These are phyloP conservation scores for Diplotaxis tenuifolia DNA, from an alignment of 345 rosid species.

Conservation along the genomic window DNA sequence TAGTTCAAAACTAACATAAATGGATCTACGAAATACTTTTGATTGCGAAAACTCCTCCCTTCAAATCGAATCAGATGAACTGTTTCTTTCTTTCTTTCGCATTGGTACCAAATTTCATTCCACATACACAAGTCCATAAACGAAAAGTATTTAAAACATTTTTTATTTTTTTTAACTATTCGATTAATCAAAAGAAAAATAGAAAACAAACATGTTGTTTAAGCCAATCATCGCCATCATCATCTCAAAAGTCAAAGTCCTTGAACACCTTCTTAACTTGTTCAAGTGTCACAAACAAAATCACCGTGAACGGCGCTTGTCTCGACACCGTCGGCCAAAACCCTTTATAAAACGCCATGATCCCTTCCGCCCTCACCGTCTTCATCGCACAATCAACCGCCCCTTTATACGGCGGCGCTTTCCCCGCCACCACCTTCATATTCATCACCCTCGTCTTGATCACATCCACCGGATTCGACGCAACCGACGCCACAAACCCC, in stretches of 20 bases:
- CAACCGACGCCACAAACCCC: constrained; percentile 81
- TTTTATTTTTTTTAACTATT: background rate
- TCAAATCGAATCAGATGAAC: constrained; percentile 1
- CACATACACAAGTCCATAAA: background rate
- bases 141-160: background rate
- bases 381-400: constrained; percentile 73
- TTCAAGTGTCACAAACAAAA: constrained; percentile 76
- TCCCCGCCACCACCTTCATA: constrained; percentile 63
- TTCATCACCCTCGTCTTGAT: constrained; percentile 45
- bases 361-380: constrained; percentile 74
- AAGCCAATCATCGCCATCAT: constrained; percentile 13
- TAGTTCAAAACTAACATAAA: background rate
- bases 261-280: constrained; percentile 69
- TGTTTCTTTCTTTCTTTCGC: background rate
- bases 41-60: background rate
- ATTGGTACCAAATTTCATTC: background rate
- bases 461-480: constrained; percentile 83
- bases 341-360: constrained; percentile 79
- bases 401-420: constrained; percentile 64
- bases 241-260: constrained; percentile 47
- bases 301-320: constrained; percentile 88
- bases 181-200: background rate
- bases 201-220: background rate
- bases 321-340: constrained; percentile 79
- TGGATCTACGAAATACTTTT: background rate